Conservation (phyloP, 768 basidiomycete species). For the Paxillus ammoniavirescens region DNA sequence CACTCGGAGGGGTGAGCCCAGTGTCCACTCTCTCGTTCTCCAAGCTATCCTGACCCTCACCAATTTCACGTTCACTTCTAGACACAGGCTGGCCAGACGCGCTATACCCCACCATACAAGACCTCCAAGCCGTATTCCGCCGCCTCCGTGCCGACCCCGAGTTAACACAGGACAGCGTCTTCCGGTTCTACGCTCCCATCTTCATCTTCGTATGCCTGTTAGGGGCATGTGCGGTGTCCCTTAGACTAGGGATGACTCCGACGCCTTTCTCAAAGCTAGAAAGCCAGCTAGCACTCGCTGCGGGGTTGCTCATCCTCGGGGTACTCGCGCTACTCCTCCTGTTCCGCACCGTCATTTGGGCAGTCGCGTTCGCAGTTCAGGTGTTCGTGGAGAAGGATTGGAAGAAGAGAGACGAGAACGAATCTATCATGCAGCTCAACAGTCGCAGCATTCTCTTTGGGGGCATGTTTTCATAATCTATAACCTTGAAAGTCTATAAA, state of each 20-base stretch:
- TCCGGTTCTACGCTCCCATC: slow-evolving; percentile 1
- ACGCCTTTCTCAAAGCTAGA: neutral
- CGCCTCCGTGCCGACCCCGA: slow-evolving; percentile 5
- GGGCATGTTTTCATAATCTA: neutral
- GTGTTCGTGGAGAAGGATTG: slow-evolving; percentile 1
- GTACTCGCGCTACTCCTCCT: neutral
- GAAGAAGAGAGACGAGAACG: neutral
- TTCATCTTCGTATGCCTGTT: slow-evolving; percentile 5
- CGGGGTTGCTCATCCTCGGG: neutral
- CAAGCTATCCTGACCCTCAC: neutral
- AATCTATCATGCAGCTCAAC: neutral
- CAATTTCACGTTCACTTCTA: neutral
- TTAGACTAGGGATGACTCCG: neutral
- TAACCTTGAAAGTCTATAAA: no score
- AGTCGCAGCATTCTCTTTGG: slow-evolving; percentile 1
- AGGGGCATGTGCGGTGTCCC: neutral
- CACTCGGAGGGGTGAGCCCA: neutral
- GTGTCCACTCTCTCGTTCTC: neutral
- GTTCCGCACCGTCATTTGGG: slow-evolving; percentile 5
- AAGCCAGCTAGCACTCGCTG: neutral
- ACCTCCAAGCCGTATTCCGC: slow-evolving; percentile 1
- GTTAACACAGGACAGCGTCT: neutral
- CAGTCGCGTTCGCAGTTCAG: neutral
- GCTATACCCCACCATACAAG: neutral
- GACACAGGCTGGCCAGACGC: neutral